Conservation (phyloP, 2,329 filamentous ascomycete genomes). For the Ceratocystis harringtonii region DNA sequence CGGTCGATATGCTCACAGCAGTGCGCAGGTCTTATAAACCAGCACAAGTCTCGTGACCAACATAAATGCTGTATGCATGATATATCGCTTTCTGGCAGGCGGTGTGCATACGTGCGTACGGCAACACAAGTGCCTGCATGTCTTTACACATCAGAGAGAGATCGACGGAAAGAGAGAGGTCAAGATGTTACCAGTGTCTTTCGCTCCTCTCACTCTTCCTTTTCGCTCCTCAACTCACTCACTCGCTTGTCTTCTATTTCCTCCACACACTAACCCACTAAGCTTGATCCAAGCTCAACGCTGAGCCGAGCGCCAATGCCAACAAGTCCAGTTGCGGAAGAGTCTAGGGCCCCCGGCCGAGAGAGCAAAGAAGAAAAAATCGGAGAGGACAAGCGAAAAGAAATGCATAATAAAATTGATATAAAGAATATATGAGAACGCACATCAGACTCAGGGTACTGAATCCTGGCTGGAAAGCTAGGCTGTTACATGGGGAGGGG, state of each 20-base stretch:
- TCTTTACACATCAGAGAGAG: background rate
- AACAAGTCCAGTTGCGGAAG: background rate
- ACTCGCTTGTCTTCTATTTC: background rate
- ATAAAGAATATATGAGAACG: background rate
- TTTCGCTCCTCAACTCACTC: background rate
- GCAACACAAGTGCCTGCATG: background rate
- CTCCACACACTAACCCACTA: background rate
- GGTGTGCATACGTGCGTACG: background rate
- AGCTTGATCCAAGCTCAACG: background rate
- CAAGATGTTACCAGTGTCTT: background rate
- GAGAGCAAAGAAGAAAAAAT: background rate
- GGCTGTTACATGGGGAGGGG: background rate
- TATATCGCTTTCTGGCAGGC: background rate
- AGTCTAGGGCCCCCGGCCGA: background rate
- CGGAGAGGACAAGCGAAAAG: background rate
- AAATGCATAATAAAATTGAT: background rate
- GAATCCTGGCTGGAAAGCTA: background rate
- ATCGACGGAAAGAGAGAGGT: too few relatives aligned
- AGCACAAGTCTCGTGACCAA: background rate
- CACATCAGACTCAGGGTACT: background rate
- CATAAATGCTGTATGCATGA: background rate
- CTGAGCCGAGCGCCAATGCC: background rate
- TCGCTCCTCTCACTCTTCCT: background rate
- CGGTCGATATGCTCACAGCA: background rate
- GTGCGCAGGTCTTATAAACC: background rate